These are phyloP conservation scores for Trametes cinnabarina DNA, from an alignment of 768 basidiomycete genomes.

Conservation along the genomic window DNA sequence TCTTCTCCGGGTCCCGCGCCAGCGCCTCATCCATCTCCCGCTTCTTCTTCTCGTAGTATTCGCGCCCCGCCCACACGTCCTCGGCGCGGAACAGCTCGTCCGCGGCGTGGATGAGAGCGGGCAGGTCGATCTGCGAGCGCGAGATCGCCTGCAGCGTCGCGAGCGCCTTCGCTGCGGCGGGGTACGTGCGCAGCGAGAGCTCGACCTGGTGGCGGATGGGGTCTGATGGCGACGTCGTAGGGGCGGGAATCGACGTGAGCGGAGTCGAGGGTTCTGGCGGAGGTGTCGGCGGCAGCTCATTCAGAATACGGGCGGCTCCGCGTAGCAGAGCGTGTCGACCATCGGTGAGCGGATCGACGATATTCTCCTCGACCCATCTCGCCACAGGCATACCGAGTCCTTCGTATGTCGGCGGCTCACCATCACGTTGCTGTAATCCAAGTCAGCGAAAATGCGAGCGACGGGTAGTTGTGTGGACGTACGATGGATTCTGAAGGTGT, in stretches of 20 bases:
- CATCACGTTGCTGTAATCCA: slow-evolving; percentile 14
- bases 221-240: not conserved
- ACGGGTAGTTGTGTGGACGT: too few relatives aligned
- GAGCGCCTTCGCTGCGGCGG: slow-evolving; percentile 19
- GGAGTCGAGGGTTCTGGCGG: not conserved
- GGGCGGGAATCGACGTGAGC: not conserved
- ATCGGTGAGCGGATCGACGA: slow-evolving; percentile 41
- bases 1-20: slow-evolving; percentile 33
- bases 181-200: slow-evolving; percentile 21
- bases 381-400: slow-evolving; percentile 36
- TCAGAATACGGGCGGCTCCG: slow-evolving; percentile 23
- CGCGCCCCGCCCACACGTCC: slow-evolving; percentile 33
- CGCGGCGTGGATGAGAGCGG: slow-evolving; percentile 39
- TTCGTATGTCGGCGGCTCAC: slow-evolving; percentile 14
- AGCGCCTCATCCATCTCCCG: slow-evolving; percentile 24
- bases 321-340: slow-evolving; percentile 40
- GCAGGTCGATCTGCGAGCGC: slow-evolving; percentile 39
- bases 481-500: slow-evolving; percentile 28
- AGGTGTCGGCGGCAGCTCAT: slow-evolving; percentile 12
- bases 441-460: too few relatives aligned
- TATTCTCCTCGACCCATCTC: slow-evolving; percentile 39
- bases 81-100: slow-evolving; percentile 42
- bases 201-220: slow-evolving; percentile 20
- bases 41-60: slow-evolving; percentile 35
- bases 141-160: slow-evolving; percentile 19